A percentile compares a stretch with the other conserved stretches of the same genome.
These are phyloP conservation scores for Mortierella sp. DNA, from an alignment of 371 early-diverging fungal genomes.

Conservation along the genomic window DNA sequence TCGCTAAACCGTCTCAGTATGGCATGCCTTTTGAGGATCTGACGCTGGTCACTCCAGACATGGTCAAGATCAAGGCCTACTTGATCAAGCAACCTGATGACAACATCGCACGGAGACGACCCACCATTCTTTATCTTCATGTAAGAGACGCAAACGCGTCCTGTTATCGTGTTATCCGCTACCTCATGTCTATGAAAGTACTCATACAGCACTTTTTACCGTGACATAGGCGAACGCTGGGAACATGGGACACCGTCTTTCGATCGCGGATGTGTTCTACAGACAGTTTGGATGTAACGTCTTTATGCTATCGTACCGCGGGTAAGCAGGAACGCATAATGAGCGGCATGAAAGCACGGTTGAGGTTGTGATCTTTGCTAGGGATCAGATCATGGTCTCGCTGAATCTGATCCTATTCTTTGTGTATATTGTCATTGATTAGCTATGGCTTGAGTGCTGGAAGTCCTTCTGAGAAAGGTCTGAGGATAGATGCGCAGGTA, in stretches of 20 bases:
- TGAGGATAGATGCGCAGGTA: too few relatives aligned
- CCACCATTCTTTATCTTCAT: conserved; percentile 90
- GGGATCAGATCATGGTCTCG: neutral
- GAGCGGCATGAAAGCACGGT: neutral
- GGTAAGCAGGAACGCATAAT: conserved; percentile 72
- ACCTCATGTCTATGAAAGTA: neutral
- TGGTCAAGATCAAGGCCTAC: conserved; percentile 83
- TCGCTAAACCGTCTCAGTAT: conserved; percentile 79
- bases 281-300: conserved; percentile 80
- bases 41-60: conserved; percentile 80
- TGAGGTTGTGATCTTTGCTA: neutral
- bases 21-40: conserved; percentile 83
- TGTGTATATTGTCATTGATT: neutral
- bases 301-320: conserved; percentile 95
- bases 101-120: conserved; percentile 64
- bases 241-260: conserved; percentile 95
- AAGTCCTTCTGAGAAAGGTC: too few relatives aligned
- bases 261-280: conserved; percentile 84
- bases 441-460: too few relatives aligned
- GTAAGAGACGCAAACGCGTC: conserved; percentile 54
- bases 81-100: conserved; percentile 72
- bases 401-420: neutral
- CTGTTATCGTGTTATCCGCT: neutral
- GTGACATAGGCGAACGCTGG: conserved; percentile 89
- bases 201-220: neutral